These are phyloP conservation scores for Oryza meridionalis DNA, from an alignment of 176 grass and related monocot genomes.

Conservation along the genomic window DNA sequence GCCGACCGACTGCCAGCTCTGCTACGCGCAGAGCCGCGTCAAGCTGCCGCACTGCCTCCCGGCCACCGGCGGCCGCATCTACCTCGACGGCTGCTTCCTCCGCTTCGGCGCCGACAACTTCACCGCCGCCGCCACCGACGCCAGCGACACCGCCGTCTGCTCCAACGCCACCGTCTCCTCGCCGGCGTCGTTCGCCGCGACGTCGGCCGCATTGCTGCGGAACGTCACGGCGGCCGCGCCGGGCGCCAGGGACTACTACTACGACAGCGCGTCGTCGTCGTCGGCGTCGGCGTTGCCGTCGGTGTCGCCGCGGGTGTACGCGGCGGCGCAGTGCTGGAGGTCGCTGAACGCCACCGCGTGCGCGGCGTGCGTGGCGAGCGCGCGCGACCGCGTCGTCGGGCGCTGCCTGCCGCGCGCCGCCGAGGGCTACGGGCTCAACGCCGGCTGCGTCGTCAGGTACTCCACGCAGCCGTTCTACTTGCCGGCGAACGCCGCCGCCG, in stretches of 20 bases:
- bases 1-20: slow-evolving; percentile 67
- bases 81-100: slow-evolving; percentile 85
- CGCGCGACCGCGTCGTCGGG: slow-evolving; percentile 28
- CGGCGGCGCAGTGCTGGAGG: slow-evolving; percentile 81
- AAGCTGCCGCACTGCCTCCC: slow-evolving; percentile 83
- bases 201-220: slow-evolving; percentile 35
- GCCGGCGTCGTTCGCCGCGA: slow-evolving; percentile 31
- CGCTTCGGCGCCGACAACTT: slow-evolving; percentile 57
- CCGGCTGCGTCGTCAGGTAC: slow-evolving; percentile 86
- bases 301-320: slow-evolving; percentile 44
- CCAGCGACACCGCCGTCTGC: slow-evolving; percentile 52
- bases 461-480: slow-evolving; percentile 78
- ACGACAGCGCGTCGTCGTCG: slow-evolving; percentile 17
- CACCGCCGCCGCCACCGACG: slow-evolving; percentile 46
- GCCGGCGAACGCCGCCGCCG: neutral
- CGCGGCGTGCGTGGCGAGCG: slow-evolving; percentile 59
- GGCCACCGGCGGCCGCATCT: slow-evolving; percentile 52
- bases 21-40: slow-evolving; percentile 70
- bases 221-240: slow-evolving; percentile 63
- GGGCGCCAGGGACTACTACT: slow-evolving; percentile 33
- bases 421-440: slow-evolving; percentile 68
- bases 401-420: slow-evolving; percentile 57
- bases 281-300: neutral
- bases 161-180: slow-evolving; percentile 40
- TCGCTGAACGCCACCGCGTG: slow-evolving; percentile 74